Percentiles rank a stretch among this genome's conserved stretches.
Evolutionary conservation across 2,329 filamentous ascomycete genomes (phyloP).

Genomic region (Rosellinia necatrix): DNA sequence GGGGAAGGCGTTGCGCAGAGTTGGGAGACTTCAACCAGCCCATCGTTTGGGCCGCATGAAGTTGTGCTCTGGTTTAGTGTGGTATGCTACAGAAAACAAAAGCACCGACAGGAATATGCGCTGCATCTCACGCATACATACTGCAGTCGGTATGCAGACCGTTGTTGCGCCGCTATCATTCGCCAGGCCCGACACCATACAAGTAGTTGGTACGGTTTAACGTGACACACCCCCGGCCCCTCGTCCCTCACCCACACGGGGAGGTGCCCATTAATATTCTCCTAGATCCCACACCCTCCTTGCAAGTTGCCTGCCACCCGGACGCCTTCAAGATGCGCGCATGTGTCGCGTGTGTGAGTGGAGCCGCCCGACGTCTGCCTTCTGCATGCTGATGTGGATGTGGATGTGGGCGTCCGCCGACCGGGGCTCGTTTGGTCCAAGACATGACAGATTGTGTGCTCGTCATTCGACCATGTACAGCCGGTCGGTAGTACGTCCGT

Average conservation of each 20-base stretch:
- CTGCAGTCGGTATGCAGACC: slow-evolving; percentile 38
- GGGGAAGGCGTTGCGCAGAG: neutral
- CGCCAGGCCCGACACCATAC: slow-evolving; percentile 25
- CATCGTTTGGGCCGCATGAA: slow-evolving; percentile 7
- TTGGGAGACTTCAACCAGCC: slow-evolving; percentile 13
- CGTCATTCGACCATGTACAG: slow-evolving; percentile 24
- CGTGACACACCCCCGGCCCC: slow-evolving; percentile 32
- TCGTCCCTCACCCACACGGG: slow-evolving; percentile 18
- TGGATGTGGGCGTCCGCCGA: slow-evolving; percentile 27
- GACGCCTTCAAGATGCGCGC: slow-evolving; percentile 28
- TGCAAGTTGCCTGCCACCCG: slow-evolving; percentile 26
- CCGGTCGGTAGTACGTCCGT: neutral
- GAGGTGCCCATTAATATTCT: slow-evolving; percentile 26
- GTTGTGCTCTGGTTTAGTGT: too few relatives aligned
- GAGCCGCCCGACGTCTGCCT: slow-evolving; percentile 27
- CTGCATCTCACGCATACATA: slow-evolving; percentile 44
- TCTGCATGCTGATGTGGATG: slow-evolving; percentile 25
- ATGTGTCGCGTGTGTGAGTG: slow-evolving; percentile 24
- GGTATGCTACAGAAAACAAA: too few relatives aligned
- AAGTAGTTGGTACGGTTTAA: slow-evolving; percentile 14
- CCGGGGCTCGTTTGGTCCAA: slow-evolving; percentile 11
- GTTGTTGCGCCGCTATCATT: slow-evolving; percentile 37
- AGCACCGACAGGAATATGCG: slow-evolving; percentile 30
- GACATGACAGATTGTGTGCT: slow-evolving; percentile 16
- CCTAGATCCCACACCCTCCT: slow-evolving; percentile 29